Percentiles rank a stretch among this genome's conserved stretches.
These are phyloP conservation scores for Cystobasidiaceae sp. DNA, from an alignment of 1,284 basidiomycete genomes.

Conservation along the genomic window DNA sequence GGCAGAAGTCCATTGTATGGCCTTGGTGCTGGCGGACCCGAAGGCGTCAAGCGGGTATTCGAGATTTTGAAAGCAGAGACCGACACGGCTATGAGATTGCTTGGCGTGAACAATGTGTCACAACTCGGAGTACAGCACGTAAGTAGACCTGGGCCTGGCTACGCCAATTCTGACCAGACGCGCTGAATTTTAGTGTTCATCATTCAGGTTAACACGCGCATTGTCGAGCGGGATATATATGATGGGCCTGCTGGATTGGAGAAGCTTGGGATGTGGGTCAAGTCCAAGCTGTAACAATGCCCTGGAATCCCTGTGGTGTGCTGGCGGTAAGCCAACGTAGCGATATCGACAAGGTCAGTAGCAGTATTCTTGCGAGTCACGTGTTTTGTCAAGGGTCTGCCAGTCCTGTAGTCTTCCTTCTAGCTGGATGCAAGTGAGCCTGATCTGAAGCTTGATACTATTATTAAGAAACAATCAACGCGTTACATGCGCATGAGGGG, in stretches of 20 bases:
- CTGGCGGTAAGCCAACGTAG: not conserved
- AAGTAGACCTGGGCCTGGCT: not conserved
- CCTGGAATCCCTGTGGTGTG: not conserved
- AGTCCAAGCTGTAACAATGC: constrained; percentile 1
- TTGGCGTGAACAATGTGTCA: not conserved
- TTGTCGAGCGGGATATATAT: constrained; percentile 21
- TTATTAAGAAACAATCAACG: too few species aligned
- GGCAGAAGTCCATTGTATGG: constrained; percentile 49
- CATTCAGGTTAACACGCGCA: constrained; percentile 13
- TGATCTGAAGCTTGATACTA: too few species aligned
- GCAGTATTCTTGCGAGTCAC: too few species aligned
- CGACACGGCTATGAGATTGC: constrained; percentile 19
- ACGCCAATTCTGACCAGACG: not conserved
- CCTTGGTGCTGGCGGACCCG: constrained; percentile 10
- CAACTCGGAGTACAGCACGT: constrained; percentile 19
- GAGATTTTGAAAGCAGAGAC: constrained; percentile 25
- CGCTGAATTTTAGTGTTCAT: not conserved
- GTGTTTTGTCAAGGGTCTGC: too few species aligned
- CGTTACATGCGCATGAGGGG: too few species aligned
- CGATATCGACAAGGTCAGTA: not conserved
- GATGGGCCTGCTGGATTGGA: constrained; percentile 13
- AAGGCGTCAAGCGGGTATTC: constrained; percentile 19
- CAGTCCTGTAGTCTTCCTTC: too few species aligned
- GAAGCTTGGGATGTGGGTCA: constrained; percentile 1
- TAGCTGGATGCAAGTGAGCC: too few species aligned